Evolutionary conservation across 129 eudicot species (phyloP).

Genomic region (Helichrysum umbraculigerum): DNA sequence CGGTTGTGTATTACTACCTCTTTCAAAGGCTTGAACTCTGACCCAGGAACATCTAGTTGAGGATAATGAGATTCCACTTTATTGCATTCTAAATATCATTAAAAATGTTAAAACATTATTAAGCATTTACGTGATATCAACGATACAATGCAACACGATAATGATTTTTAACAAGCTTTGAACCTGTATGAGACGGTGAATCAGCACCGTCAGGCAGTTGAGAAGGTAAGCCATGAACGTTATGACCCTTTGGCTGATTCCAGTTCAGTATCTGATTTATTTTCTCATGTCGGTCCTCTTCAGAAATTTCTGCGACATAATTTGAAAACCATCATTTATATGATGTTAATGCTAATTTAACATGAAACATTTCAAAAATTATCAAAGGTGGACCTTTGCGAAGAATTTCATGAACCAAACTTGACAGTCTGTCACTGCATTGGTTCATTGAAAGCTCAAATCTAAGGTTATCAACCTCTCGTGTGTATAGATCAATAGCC

Average conservation of each 20-base stretch:
- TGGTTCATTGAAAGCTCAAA: slow-evolving; percentile 90
- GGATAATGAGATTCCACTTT: slow-evolving; percentile 71
- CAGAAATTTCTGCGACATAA: slow-evolving; percentile 44
- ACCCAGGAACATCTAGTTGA: slow-evolving; percentile 80
- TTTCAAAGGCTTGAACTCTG: slow-evolving; percentile 66
- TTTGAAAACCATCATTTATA: background rate
- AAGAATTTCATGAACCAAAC: slow-evolving; percentile 55
- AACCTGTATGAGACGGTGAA: slow-evolving; percentile 84
- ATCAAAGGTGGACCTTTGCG: slow-evolving; percentile 48
- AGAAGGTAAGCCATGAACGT: slow-evolving; percentile 52
- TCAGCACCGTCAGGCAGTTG: slow-evolving; percentile 85
- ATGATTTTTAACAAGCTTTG: background rate
- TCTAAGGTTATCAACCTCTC: slow-evolving; percentile 87
- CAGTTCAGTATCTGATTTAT: background rate
- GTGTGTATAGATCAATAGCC: slow-evolving; percentile 88
- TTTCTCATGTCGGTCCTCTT: slow-evolving; percentile 43
- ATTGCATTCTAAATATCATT: slow-evolving; percentile 46
- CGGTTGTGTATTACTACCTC: slow-evolving; percentile 53
- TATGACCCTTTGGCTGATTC: slow-evolving; percentile 44
- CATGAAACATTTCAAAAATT: background rate
- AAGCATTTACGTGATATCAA: background rate
- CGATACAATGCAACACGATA: background rate
- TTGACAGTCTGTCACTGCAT: slow-evolving; percentile 59
- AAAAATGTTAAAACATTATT: background rate
- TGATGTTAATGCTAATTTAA: background rate